Base-by-base conservation (phyloP, 495 filamentous ascomycete genomes). In the Tuber aestivum region DNA sequence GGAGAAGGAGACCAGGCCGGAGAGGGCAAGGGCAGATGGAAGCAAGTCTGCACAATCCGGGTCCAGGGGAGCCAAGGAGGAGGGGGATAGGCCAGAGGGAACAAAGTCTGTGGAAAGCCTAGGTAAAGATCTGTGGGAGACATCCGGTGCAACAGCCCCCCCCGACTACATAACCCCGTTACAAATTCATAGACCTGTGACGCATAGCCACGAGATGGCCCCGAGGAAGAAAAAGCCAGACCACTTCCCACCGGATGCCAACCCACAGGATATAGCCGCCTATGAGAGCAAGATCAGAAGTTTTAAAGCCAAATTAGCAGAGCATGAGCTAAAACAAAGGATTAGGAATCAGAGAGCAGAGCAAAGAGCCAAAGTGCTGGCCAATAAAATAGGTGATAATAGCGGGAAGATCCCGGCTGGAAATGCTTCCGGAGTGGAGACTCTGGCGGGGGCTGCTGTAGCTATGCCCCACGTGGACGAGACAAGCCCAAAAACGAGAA, bases 341-440 rank as follows among this genome's bases (percentile, higher is more conserved):
- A n/a, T 56, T 10, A 56, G 9, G 50, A 27, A 61, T 27, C 50
- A 32, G n/a, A 12, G n/a, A 10, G 50, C n/a, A 0, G n/a, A 27
- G 23, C 50, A 14, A n/a, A 32, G n/a, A 3, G 50, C n/a, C 3
- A 32, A 61, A n/a, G 50, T 0, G 50, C 23, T 61, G n/a, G n/a
- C 23, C 14, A 27, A 27, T 10, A 61, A 14, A 61, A 61, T 27
- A 23, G 27, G 14, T 5, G 50, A 32, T n/a, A 9, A 27, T 14
- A n/a, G 5, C 0, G 10, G 1, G 23, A 0, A 27, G 14, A 27
- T 0, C 14, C 3, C 10, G 9, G 0, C n/a, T 3, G 23, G n/a
- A 61, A 27, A 27, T 14, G 9, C 23, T 61, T 27, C 50, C n/a
- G 14, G 23, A 8, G 50, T 3, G 9, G n/a, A 14, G 3, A 3